Conservation (phyloP, 139 green algal species). For the Picochlorum costavermella region DNA sequence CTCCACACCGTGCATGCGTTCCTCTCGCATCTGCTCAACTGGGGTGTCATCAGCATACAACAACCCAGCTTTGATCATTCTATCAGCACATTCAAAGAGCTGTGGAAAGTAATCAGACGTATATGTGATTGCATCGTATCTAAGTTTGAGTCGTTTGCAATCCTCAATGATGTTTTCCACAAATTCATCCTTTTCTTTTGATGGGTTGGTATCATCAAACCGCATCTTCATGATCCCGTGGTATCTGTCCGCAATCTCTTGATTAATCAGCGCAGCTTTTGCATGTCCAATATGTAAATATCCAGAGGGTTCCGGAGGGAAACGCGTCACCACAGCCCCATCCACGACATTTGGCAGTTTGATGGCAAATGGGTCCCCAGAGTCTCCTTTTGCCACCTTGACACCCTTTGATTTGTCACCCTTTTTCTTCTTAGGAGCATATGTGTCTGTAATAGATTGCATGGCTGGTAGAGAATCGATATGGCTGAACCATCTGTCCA, state of each 20-base stretch:
- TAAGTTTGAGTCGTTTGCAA: conserved; percentile 71
- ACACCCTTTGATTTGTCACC: conserved; percentile 16
- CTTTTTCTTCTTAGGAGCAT: conserved; percentile 27
- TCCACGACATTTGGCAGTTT: conserved; percentile 60
- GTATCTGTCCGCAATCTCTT: conserved; percentile 89
- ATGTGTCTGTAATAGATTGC: conserved; percentile 29
- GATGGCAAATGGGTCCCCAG: conserved; percentile 71
- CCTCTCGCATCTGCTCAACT: conserved; percentile 80
- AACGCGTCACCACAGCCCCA: conserved; percentile 92
- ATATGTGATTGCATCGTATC: conserved; percentile 70
- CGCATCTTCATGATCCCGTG: conserved; percentile 77
- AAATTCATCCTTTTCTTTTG: conserved; percentile 98
- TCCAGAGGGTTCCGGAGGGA: conserved; percentile 93
- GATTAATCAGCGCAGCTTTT: conserved; percentile 84
- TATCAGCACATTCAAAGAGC: conserved; percentile 60
- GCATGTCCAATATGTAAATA: conserved; percentile 96
- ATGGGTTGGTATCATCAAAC: conserved; percentile 99
- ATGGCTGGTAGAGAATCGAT: conserved; percentile 29
- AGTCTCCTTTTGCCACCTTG: conserved; percentile 21
- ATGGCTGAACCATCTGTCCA: conserved; percentile 67
- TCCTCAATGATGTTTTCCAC: conserved; percentile 93
- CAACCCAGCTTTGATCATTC: conserved; percentile 79
- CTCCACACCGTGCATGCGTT: conserved; percentile 79
- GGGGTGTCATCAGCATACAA: conserved; percentile 95
- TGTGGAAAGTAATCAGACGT: conserved; percentile 87